Percentiles rank a stretch among this genome's conserved stretches.
These are phyloP conservation scores for Kentomonas sorsogonicus DNA, from an alignment of 208 protist genomes.

Conservation along the genomic window DNA sequence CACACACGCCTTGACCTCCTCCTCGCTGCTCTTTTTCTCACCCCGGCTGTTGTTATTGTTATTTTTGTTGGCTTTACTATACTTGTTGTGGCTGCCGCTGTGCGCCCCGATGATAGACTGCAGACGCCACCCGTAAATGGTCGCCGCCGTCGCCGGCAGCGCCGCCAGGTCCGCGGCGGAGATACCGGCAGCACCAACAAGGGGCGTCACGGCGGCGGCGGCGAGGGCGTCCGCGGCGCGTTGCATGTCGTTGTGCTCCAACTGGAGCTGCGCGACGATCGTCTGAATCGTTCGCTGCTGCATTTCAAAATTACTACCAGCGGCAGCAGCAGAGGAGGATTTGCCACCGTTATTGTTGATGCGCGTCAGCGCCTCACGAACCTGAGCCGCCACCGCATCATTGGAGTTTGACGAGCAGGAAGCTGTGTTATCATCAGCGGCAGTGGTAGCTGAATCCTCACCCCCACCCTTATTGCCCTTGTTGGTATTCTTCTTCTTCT, in stretches of 20 bases:
- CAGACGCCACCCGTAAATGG: slow-evolving; percentile 49
- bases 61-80: too few relatives aligned
- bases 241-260: slow-evolving; percentile 65
- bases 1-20: too few relatives aligned
- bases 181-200: too few relatives aligned
- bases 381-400: too few relatives aligned
- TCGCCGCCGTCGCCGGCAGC: slow-evolving; percentile 44
- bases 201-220: slow-evolving; percentile 25
- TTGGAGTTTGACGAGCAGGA: too few relatives aligned
- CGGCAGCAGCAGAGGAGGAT: slow-evolving; percentile 1
- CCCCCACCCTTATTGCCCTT: neutral
- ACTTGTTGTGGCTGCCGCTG: too few relatives aligned
- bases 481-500: slow-evolving; percentile 8
- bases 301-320: slow-evolving; percentile 8
- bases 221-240: slow-evolving; percentile 37
- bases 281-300: slow-evolving; percentile 17
- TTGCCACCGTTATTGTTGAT: neutral
- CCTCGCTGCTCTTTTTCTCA: too few relatives aligned
- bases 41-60: too few relatives aligned
- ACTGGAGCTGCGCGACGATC: slow-evolving; percentile 68
- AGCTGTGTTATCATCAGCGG: too few relatives aligned
- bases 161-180: slow-evolving; percentile 22
- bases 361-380: too few relatives aligned
- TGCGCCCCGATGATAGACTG: too few relatives aligned
- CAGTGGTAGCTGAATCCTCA: too few relatives aligned